Conservation (phyloP, 106 monocot species). For the Agapanthus africanus region DNA sequence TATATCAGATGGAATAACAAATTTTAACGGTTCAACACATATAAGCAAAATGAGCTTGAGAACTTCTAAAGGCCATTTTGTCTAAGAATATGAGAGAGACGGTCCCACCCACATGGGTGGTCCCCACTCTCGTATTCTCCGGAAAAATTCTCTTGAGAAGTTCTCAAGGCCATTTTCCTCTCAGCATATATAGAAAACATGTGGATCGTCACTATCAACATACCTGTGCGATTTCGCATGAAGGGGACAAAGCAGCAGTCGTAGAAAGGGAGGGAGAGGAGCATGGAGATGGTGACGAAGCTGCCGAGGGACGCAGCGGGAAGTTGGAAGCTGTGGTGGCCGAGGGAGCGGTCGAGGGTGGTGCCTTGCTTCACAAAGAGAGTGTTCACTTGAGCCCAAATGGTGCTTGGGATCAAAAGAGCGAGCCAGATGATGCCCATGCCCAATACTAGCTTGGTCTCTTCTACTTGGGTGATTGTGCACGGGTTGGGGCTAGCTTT, state of each 20-base stretch:
- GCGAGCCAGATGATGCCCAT: slow-evolving; percentile 52
- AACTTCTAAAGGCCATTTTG: too few species aligned
- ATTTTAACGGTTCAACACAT: too few species aligned
- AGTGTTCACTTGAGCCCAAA: slow-evolving; percentile 62
- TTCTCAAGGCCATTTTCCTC: too few species aligned
- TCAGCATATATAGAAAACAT: too few species aligned
- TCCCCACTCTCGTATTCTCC: too few species aligned
- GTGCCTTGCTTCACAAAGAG: slow-evolving; percentile 83
- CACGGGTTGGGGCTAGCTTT: slow-evolving; percentile 13
- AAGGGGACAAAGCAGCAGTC: slow-evolving; percentile 59
- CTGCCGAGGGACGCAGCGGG: slow-evolving; percentile 60
- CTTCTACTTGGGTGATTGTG: slow-evolving; percentile 70
- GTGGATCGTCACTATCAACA: too few species aligned
- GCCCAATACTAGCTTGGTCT: slow-evolving; percentile 42
- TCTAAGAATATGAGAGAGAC: too few species aligned
- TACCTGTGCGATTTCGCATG: slow-evolving; percentile 38
- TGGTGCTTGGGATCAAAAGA: slow-evolving; percentile 52
- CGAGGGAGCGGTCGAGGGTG: slow-evolving; percentile 47
- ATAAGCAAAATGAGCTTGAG: too few species aligned
- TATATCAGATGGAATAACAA: too few species aligned
- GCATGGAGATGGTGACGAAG: slow-evolving; percentile 61
- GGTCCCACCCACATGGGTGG: too few species aligned
- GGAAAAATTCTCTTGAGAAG: too few species aligned
- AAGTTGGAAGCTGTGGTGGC: slow-evolving; percentile 33
- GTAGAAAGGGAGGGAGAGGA: slow-evolving; percentile 49